Percentiles rank a stretch among this genome's conserved stretches.
phyloP scores from a whole-genome alignment of 306 rosid species.

The Adenanthera pavonina region DNA sequence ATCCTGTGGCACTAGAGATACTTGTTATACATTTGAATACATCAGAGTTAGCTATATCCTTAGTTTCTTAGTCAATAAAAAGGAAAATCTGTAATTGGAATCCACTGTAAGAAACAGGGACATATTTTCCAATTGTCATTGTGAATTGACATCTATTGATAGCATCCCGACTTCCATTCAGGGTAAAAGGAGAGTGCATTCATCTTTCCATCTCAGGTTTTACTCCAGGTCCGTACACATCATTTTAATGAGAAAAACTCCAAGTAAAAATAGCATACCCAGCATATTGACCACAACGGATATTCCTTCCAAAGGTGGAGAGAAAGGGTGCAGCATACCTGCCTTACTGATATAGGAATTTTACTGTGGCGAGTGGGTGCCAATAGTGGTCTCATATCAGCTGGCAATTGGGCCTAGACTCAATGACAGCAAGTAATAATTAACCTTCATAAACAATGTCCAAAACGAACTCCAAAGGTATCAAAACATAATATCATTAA shows the following conservation, averaged over 20 bases:
- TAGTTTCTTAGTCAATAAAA: slow-evolving; percentile 27
- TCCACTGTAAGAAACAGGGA: slow-evolving; percentile 18
- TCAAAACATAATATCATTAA: slow-evolving; percentile 21
- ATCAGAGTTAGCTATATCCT: slow-evolving; percentile 5
- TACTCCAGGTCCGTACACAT: neutral
- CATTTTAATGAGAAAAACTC: neutral
- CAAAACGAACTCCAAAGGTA: slow-evolving; percentile 32
- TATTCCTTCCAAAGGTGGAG: slow-evolving; percentile 10
- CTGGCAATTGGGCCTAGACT: slow-evolving; percentile 88
- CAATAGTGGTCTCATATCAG: slow-evolving; percentile 85
- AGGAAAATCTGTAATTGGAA: slow-evolving; percentile 3
- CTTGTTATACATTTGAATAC: slow-evolving; percentile 19
- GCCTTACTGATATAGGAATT: slow-evolving; percentile 84
- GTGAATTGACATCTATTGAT: slow-evolving; percentile 25
- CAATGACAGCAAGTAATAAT: slow-evolving; percentile 45
- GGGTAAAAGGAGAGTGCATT: slow-evolving; percentile 2
- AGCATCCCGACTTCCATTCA: slow-evolving; percentile 12
- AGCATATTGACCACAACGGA: neutral
- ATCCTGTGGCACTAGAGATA: slow-evolving; percentile 34
- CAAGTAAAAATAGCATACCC: neutral
- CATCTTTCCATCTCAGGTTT: slow-evolving; percentile 22
- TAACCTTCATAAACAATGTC: slow-evolving; percentile 35
- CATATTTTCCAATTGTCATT: slow-evolving; percentile 32
- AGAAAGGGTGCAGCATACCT: slow-evolving; percentile 62
- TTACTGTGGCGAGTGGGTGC: slow-evolving; percentile 76